A percentile compares a stretch with the other conserved stretches of the same genome.
Evolutionary conservation across 805 yeast species (phyloP).

Genomic region (Metschnikowia colocasiae): DNA sequence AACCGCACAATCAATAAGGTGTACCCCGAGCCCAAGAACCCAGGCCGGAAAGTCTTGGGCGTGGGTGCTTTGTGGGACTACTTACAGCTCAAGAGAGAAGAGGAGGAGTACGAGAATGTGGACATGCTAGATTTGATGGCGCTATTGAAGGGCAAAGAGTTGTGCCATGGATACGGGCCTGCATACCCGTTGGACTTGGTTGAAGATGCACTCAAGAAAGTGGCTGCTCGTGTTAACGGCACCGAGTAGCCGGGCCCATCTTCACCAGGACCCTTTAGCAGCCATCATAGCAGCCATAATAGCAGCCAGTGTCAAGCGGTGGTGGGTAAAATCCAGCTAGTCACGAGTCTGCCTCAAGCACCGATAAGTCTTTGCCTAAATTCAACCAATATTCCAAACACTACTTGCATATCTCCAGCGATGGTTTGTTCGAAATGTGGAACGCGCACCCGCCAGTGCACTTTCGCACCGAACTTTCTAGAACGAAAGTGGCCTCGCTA

Average conservation of each 20-base stretch:
- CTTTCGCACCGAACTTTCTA: conserved; percentile 19
- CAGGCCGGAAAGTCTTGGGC: conserved; percentile 54
- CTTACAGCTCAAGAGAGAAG: conserved; percentile 46
- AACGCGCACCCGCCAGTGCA: not conserved
- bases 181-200: conserved; percentile 51
- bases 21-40: conserved; percentile 34
- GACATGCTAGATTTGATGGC: conserved; percentile 60
- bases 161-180: conserved; percentile 78
- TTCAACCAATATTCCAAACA: not conserved
- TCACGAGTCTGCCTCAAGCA: not conserved
- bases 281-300: too few relatives aligned
- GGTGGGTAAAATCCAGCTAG: too few relatives aligned
- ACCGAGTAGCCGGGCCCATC: not conserved
- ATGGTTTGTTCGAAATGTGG: not conserved
- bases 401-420: not conserved
- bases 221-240: conserved; percentile 6
- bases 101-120: conserved; percentile 44
- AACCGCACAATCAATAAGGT: conserved; percentile 23
- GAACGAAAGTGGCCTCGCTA: conserved; percentile 10
- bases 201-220: conserved; percentile 23
- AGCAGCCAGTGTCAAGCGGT: not conserved
- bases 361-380: too few relatives aligned
- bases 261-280: too few relatives aligned
- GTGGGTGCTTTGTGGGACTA: conserved; percentile 85
- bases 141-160: conserved; percentile 60